These are phyloP conservation scores for Ophiostoma ips DNA, from an alignment of 2,329 filamentous ascomycete species.

Conservation along the genomic window DNA sequence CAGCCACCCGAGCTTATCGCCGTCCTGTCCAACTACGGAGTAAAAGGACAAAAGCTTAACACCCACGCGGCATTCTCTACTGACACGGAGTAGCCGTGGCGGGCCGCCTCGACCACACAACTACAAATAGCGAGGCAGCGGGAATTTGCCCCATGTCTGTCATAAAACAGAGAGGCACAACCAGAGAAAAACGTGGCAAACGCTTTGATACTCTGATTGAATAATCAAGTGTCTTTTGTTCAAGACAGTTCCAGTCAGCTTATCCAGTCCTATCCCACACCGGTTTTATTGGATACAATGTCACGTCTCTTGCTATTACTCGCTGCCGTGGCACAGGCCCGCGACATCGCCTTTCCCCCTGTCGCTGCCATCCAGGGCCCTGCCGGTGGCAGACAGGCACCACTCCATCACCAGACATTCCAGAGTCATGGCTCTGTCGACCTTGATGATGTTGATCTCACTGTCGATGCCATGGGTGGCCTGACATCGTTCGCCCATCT, in stretches of 20 bases:
- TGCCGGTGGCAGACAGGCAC: background rate
- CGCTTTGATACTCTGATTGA: too few species aligned
- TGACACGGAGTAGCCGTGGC: background rate
- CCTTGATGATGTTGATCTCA: slow-evolving; percentile 24
- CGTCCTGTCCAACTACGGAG: too few species aligned
- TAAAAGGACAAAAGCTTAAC: background rate
- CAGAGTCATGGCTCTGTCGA: slow-evolving; percentile 6
- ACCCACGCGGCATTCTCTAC: background rate
- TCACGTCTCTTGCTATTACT: background rate
- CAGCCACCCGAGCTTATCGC: too few species aligned
- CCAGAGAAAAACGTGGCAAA: too few species aligned
- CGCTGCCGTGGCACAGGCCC: slow-evolving; percentile 5
- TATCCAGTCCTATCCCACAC: background rate
- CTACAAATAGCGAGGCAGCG: background rate
- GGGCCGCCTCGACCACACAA: background rate
- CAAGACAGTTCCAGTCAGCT: background rate
- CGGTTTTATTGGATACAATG: background rate
- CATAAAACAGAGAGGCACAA: background rate
- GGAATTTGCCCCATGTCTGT: too few species aligned
- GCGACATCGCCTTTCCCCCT: slow-evolving; percentile 11
- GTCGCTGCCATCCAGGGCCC: slow-evolving; percentile 7
- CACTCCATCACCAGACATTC: background rate
- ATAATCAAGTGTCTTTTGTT: background rate
- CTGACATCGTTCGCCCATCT: slow-evolving; percentile 52
- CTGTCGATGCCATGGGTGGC: slow-evolving; percentile 32